Conservation (phyloP, 2,329 filamentous ascomycete species). For the Verticillium dahliae region DNA sequence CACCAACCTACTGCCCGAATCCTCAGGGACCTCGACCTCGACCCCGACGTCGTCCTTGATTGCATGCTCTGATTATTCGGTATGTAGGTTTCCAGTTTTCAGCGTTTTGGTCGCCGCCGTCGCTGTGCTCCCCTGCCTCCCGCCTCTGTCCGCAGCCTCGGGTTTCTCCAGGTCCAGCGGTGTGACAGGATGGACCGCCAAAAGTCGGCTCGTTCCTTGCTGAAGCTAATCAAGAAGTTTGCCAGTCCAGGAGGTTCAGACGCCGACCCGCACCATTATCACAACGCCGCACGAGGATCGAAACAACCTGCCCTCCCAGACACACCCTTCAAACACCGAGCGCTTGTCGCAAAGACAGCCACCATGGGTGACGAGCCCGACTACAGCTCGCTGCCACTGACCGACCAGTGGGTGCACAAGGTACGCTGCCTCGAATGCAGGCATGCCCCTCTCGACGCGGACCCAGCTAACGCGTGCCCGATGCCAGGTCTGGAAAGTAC, state of each 20-base stretch:
- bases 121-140: background rate
- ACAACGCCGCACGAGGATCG: background rate
- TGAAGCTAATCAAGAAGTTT: background rate
- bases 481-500: conserved; percentile 81
- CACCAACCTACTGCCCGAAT: background rate
- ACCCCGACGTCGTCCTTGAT: background rate
- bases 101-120: background rate
- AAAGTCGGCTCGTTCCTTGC: background rate
- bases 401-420: conserved; percentile 81
- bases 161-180: background rate
- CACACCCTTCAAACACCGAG: background rate
- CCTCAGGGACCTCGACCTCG: background rate
- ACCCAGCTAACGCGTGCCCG: conserved; percentile 2
- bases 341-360: conserved; percentile 7
- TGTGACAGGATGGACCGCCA: background rate
- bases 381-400: conserved; percentile 69
- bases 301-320: background rate
- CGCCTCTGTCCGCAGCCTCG: background rate
- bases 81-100: background rate
- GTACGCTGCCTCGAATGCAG: conserved; percentile 27
- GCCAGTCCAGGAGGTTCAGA: background rate
- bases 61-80: background rate
- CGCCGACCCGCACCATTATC: background rate
- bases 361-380: conserved; percentile 83
- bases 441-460: background rate